Evolutionary conservation across 2,329 filamentous ascomycete species (phyloP), one percentile per base, ranked within the genome.

Genomic region (Thelonectria rubi): DNA sequence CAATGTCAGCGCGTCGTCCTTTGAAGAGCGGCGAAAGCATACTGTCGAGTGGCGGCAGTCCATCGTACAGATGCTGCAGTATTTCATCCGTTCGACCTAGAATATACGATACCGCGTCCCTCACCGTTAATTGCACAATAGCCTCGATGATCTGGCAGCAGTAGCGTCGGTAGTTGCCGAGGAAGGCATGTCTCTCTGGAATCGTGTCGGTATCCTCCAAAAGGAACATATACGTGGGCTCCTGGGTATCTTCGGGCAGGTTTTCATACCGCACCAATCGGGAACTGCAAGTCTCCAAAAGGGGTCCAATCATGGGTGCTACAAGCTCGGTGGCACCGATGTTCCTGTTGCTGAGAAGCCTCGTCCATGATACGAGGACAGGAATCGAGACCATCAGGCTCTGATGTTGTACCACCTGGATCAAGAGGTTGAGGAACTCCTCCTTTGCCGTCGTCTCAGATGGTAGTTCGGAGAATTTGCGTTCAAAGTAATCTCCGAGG

Each of bases 361-460:
- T 91, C 9, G 91, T 93, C 93, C 94, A 98, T 20, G 91, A 90
- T 69, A 97, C 91, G 46, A 99, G 83, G 10, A 96, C 88, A 2
- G 95, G 94, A 70, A 98, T 97, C 2, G 95, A 97, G 17, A 99
- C 90, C 46, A 95, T 90, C 58, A 99, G 84, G 75, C 95, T 98
- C 70, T 91, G 89, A 76, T 92, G 93, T 68, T 91, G 91, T 57
- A 94, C 86, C 55, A 97, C 90, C 57, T 86, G 82, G 63, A 94
- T 86, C 47, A 97, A 84, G 57, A 99, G 86, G 51, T 90, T 86
- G 61, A 98, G 84, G 68, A 98, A 92, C 5, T 87, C 88, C 34
- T 88, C 83, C 12, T 94, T 82, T 73, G 95, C 89, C 26, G 81
- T 89, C 30, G 81, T 77, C 56, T 88, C 74, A 77, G 83, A 60